Conservation (phyloP, 805 yeast species). For the Kregervanrija delftensis region DNA sequence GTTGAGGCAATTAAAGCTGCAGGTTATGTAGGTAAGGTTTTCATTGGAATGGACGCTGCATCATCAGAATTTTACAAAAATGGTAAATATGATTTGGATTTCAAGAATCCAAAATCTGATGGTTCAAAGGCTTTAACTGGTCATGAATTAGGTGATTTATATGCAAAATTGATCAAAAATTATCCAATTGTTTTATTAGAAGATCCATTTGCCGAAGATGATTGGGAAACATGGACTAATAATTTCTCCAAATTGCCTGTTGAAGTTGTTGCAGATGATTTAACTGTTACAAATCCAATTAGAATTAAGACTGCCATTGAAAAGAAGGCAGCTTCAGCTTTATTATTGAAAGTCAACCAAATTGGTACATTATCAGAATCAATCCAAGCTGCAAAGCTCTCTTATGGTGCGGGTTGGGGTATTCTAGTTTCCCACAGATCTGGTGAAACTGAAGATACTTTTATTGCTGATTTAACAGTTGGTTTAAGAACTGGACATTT, state of each 20-base stretch:
- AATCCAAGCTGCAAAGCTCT: slow-evolving; percentile 92
- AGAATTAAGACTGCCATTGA: slow-evolving; percentile 95
- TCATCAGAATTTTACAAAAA: slow-evolving; percentile 97
- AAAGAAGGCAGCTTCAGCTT: slow-evolving; percentile 91
- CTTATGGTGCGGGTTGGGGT: slow-evolving; percentile 97
- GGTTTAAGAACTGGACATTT: slow-evolving; percentile 98
- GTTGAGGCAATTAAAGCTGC: slow-evolving; percentile 83
- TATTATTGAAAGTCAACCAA: slow-evolving; percentile 97
- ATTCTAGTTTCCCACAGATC: slow-evolving; percentile 99
- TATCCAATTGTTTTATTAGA: slow-evolving; percentile 98
- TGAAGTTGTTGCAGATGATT: slow-evolving; percentile 97
- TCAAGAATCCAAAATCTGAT: slow-evolving; percentile 95
- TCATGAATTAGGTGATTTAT: slow-evolving; percentile 77
- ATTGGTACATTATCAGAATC: slow-evolving; percentile 96
- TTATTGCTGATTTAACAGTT: slow-evolving; percentile 95
- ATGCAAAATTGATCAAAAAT: slow-evolving; percentile 70
- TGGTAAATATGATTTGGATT: slow-evolving; percentile 95
- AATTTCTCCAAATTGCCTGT: slow-evolving; percentile 69
- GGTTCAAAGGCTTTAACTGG: slow-evolving; percentile 86
- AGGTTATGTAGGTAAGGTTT: slow-evolving; percentile 90
- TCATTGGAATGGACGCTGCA: slow-evolving; percentile 93
- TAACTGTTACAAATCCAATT: slow-evolving; percentile 96
- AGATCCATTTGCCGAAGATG: slow-evolving; percentile 99
- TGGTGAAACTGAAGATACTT: slow-evolving; percentile 99
- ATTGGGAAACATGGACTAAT: slow-evolving; percentile 97